Evolutionary conservation across 2,329 filamentous ascomycete species (phyloP).

Genomic region (Fonsecaea multimorphosa): DNA sequence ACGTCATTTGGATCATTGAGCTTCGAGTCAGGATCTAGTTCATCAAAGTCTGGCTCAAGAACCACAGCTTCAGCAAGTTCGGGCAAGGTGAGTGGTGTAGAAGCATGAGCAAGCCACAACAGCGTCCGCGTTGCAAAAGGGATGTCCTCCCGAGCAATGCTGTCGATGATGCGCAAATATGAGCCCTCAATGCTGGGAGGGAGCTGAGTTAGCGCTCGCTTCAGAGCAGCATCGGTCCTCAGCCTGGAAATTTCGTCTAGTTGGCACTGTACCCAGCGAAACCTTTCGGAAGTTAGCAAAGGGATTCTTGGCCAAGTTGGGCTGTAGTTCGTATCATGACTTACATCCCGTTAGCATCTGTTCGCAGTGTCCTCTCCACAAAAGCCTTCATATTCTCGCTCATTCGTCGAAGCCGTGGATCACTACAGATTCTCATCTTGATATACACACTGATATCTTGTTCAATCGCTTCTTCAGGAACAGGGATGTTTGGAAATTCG

Average conservation of each 20-base stretch:
- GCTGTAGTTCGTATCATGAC: neutral
- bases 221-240: constrained; percentile 30
- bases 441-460: constrained; percentile 32
- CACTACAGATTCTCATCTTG: constrained; percentile 22
- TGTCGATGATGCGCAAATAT: constrained; percentile 30
- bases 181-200: constrained; percentile 32
- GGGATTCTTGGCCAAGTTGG: neutral
- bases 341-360: constrained; percentile 31
- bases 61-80: constrained; percentile 34
- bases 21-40: constrained; percentile 25
- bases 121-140: constrained; percentile 27
- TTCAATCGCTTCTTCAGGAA: constrained; percentile 24
- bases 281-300: constrained; percentile 21
- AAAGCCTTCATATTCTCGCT: constrained; percentile 29
- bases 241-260: constrained; percentile 31
- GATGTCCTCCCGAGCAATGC: constrained; percentile 27
- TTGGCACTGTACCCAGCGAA: constrained; percentile 38
- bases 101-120: constrained; percentile 32
- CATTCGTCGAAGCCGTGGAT: constrained; percentile 25
- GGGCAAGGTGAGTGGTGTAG: constrained; percentile 29
- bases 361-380: constrained; percentile 23
- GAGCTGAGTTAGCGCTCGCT: constrained; percentile 28
- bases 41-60: constrained; percentile 29
- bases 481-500: constrained; percentile 21
- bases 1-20: constrained; percentile 30